Conservation (phyloP, 164 flowering plant species). For the Aristolochia contorta region DNA sequence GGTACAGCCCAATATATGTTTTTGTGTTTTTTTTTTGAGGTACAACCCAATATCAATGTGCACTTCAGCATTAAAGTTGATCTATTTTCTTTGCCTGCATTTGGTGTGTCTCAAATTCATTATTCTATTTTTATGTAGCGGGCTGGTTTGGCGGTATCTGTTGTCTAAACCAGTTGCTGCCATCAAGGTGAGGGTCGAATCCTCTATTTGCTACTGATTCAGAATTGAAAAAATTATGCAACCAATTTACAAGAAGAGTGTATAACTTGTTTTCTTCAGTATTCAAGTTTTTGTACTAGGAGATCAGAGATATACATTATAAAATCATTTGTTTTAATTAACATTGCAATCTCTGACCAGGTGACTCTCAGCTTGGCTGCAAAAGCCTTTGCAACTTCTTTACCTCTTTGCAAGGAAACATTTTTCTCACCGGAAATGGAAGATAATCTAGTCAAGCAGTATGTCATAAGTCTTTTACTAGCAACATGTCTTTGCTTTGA, state of each 20-base stretch:
- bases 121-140: slow-evolving; percentile 33
- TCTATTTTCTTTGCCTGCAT: slow-evolving; percentile 2
- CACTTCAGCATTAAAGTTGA: not conserved
- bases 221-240: not conserved
- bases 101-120: not conserved
- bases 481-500: too few species aligned
- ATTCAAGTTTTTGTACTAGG: too few species aligned
- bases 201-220: not conserved
- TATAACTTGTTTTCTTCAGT: too few species aligned
- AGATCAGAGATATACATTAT: too few species aligned
- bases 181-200: slow-evolving; percentile 47
- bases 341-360: slow-evolving; percentile 24
- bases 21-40: too few species aligned
- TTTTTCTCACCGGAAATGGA: slow-evolving; percentile 11
- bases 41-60: not conserved
- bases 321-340: not conserved
- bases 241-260: too few species aligned
- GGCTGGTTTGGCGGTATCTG: slow-evolving; percentile 78
- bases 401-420: slow-evolving; percentile 60
- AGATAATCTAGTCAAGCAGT: not conserved
- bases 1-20: too few species aligned
- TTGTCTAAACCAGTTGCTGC: slow-evolving; percentile 85
- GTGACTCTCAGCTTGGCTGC: slow-evolving; percentile 93
- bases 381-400: slow-evolving; percentile 74
- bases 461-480: not conserved